Evolutionary conservation across 139 green algal genomes (phyloP).

Genomic region (Chlorella sp.): DNA sequence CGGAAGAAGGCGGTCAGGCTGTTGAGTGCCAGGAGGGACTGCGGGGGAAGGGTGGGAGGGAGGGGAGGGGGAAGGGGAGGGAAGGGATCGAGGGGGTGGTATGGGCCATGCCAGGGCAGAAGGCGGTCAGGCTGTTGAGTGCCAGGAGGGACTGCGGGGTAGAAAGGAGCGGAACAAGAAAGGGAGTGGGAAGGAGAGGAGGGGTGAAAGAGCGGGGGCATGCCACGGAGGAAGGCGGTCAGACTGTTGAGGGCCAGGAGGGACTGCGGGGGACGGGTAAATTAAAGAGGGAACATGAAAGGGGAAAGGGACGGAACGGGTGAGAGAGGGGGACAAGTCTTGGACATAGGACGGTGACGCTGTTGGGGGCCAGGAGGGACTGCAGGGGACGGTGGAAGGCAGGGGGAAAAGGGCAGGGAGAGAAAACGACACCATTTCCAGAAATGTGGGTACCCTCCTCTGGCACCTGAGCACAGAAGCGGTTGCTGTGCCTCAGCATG

Average conservation of each 20-base stretch:
- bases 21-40: constrained; percentile 51
- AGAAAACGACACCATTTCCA: no score
- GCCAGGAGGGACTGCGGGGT: constrained; percentile 44
- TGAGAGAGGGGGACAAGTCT: neutral
- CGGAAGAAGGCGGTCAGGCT: neutral
- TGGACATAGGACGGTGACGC: neutral
- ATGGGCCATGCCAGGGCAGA: neutral
- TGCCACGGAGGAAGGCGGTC: neutral
- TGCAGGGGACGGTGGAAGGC: neutral
- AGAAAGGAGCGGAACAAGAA: neutral
- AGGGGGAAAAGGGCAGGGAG: no score
- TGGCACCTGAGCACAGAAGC: no score
- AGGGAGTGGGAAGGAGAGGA: neutral
- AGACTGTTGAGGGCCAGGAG: neutral
- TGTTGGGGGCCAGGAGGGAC: constrained; percentile 47
- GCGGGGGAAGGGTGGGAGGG: neutral
- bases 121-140: constrained; percentile 28
- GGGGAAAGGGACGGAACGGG: no score
- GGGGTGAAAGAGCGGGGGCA: neutral
- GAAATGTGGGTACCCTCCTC: no score
- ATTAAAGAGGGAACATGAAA: no score
- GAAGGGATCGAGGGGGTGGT: no score
- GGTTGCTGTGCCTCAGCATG: no score
- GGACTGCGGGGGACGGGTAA: no score
- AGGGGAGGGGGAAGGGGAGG: no score